These are phyloP conservation scores for Rhododendron kiyosumense DNA, from an alignment of 148 eudicot genomes.

Conservation along the genomic window DNA sequence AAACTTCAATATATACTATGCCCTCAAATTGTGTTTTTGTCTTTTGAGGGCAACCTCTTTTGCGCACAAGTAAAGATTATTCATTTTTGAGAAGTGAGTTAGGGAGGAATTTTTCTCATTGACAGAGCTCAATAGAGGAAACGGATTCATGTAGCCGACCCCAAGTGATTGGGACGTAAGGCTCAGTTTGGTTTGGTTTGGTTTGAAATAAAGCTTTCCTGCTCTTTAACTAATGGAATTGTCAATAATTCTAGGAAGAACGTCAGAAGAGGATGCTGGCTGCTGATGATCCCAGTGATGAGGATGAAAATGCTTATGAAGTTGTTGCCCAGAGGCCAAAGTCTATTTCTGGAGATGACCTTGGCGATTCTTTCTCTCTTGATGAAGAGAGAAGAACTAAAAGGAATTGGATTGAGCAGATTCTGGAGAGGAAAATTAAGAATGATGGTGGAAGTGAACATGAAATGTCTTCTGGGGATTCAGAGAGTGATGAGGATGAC, in stretches of 20 bases:
- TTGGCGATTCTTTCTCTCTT: conserved; percentile 82
- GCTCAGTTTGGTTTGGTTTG: no score
- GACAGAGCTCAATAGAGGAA: no score
- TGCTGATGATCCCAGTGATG: conserved; percentile 65
- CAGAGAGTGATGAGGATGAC: conserved; percentile 38
- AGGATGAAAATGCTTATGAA: conserved; percentile 41
- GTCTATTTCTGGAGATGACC: conserved; percentile 96
- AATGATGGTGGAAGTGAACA: conserved; percentile 41
- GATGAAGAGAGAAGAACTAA: conserved; percentile 44
- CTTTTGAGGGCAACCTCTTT: neutral
- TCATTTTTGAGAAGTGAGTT: neutral
- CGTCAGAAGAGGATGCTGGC: conserved; percentile 85
- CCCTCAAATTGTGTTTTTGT: neutral
- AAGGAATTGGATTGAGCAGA: conserved; percentile 62
- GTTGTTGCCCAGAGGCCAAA: conserved; percentile 34
- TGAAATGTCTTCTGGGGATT: conserved; percentile 37
- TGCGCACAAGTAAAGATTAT: neutral
- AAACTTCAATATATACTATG: neutral
- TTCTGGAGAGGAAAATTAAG: conserved; percentile 38
- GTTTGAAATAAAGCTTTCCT: neutral
- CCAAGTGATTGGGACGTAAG: no score
- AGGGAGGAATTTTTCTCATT: neutral
- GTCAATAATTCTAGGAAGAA: conserved; percentile 50
- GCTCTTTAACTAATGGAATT: conserved; percentile 1
- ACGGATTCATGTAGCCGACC: no score